phyloP scores from a whole-genome alignment of 1,284 basidiomycete genomes.

The Ganoderma boninense region DNA sequence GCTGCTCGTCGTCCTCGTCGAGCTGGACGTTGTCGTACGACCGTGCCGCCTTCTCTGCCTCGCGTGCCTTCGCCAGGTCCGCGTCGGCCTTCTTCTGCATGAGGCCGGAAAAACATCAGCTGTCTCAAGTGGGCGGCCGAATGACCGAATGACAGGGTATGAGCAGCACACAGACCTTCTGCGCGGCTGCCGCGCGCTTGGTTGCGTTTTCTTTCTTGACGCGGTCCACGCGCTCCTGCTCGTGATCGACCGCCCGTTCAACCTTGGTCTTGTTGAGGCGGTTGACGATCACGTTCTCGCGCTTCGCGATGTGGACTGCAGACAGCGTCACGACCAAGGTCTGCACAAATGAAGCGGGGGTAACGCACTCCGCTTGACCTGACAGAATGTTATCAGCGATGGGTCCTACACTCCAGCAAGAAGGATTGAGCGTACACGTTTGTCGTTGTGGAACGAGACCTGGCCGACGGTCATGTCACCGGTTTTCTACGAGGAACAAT shows the following conservation, averaged over 20 bases:
- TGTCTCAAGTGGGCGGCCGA: too few relatives aligned
- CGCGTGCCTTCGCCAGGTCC: constrained; percentile 70
- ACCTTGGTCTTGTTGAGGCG: constrained; percentile 95
- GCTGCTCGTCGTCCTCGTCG: constrained; percentile 54
- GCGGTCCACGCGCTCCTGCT: constrained; percentile 87
- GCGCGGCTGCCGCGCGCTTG: constrained; percentile 71
- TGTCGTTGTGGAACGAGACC: constrained; percentile 94
- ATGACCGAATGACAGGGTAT: too few relatives aligned
- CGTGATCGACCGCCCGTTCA: constrained; percentile 89
- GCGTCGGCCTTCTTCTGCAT: constrained; percentile 80
- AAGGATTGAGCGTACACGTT: constrained; percentile 59
- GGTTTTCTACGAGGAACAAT: constrained; percentile 73
- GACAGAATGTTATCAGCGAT: constrained; percentile 7
- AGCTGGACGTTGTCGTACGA: constrained; percentile 79
- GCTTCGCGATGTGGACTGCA: constrained; percentile 77
- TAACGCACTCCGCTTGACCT: constrained; percentile 81
- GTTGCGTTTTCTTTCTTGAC: constrained; percentile 76
- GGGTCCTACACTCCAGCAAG: background rate
- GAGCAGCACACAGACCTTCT: too few relatives aligned
- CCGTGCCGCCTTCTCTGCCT: constrained; percentile 79
- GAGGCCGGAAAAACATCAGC: too few relatives aligned
- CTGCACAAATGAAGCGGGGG: background rate
- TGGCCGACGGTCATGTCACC: constrained; percentile 97
- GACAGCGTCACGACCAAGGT: background rate
- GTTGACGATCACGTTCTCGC: constrained; percentile 93